phyloP scores from a whole-genome alignment of 495 filamentous ascomycete genomes.

The Talaromyces trachyspermus region DNA sequence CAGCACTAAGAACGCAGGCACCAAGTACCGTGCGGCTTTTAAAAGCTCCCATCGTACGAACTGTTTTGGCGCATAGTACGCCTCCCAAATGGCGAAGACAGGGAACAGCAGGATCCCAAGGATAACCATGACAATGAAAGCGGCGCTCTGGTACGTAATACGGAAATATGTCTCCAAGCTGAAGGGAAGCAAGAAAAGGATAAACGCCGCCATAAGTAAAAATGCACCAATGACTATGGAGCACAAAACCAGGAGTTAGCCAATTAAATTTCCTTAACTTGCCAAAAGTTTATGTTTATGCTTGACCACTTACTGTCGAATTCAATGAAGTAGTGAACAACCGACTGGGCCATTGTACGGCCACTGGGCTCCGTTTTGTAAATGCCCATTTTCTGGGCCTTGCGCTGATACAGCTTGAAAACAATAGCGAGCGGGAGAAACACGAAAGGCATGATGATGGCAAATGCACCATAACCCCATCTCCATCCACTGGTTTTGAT shows the following conservation, averaged over 20 bases:
- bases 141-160: constrained; percentile 40
- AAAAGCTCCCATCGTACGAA: constrained; percentile 58
- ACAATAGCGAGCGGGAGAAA: constrained; percentile 46
- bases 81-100: constrained; percentile 54
- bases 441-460: constrained; percentile 50
- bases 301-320: constrained; percentile 43
- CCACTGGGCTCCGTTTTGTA: constrained; percentile 29
- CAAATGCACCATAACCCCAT: constrained; percentile 57
- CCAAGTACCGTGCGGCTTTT: constrained; percentile 58
- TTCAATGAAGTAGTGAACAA: constrained; percentile 50
- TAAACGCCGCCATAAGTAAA: constrained; percentile 49
- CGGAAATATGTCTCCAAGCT: constrained; percentile 39
- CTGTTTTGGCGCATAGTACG: constrained; percentile 42
- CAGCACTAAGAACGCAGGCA: constrained; percentile 47
- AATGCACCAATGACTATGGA: constrained; percentile 48
- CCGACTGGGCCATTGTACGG: constrained; percentile 39
- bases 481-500: constrained; percentile 48
- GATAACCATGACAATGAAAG: constrained; percentile 51
- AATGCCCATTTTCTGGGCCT: constrained; percentile 45
- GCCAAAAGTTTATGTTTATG: background rate
- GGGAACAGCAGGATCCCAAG: constrained; percentile 49
- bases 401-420: constrained; percentile 50
- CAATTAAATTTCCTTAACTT: constrained; percentile 8
- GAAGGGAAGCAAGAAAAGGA: constrained; percentile 59
- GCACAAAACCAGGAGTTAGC: too few relatives aligned